Evolutionary conservation across 1,284 basidiomycete species (phyloP).

Genomic region (Trametes sp.): DNA sequence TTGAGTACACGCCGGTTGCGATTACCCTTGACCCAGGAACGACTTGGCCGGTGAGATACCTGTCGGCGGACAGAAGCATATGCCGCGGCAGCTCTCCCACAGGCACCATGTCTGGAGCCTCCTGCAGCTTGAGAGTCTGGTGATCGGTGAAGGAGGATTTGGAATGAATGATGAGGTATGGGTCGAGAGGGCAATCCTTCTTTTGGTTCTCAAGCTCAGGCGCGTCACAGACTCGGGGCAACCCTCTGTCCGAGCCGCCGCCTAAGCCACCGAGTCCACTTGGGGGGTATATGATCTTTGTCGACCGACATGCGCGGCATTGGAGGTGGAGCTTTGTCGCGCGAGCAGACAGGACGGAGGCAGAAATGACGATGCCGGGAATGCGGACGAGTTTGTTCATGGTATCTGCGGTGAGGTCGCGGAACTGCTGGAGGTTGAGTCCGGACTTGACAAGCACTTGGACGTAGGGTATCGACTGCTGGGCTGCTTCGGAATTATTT

Average conservation of each 20-base stretch:
- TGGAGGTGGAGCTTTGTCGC: conserved; percentile 93
- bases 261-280: conserved; percentile 90
- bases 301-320: conserved; percentile 89
- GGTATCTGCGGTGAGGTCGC: conserved; percentile 91
- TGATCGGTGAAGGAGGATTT: conserved; percentile 96
- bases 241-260: conserved; percentile 78
- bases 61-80: conserved; percentile 92
- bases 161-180: conserved; percentile 95
- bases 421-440: conserved; percentile 93
- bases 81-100: conserved; percentile 98
- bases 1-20: conserved; percentile 97
- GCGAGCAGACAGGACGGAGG: conserved; percentile 92
- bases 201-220: conserved; percentile 77
- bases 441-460: conserved; percentile 92
- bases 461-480: conserved; percentile 81
- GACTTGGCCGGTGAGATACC: conserved; percentile 89
- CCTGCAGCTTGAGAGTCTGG: conserved; percentile 97
- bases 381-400: conserved; percentile 97
- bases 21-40: conserved; percentile 95
- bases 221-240: conserved; percentile 88
- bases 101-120: conserved; percentile 99
- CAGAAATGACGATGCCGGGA: conserved; percentile 98
- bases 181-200: conserved; percentile 95
- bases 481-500: conserved; percentile 61
- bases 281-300: conserved; percentile 83